Evolutionary conservation across 2,329 filamentous ascomycete genomes (phyloP), one percentile per base, ranked within the genome.

Genomic region (Didymella segeticola): DNA sequence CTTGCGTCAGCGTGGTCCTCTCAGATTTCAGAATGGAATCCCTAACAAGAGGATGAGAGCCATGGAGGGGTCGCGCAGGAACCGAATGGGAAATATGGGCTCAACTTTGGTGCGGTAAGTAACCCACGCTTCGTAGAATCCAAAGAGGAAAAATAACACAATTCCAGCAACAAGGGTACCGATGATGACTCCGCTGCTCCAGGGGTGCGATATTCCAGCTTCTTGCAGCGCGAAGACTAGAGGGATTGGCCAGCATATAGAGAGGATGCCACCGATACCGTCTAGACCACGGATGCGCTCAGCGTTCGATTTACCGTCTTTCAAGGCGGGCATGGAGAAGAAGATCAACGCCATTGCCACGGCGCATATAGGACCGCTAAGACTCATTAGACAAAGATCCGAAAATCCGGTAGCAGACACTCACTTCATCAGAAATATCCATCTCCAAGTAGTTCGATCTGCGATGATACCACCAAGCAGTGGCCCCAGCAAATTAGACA

Each of bases 401-500:
- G 9, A 17, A 42, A 9, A 17, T 7, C 1, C 5, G 4, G 1
- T 23, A 14, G 8, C n/a, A 7, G 6, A 4, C 4, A 43, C 31
- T 29, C 41, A 80, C 78, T 82, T 80, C 3, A 82, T 69, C 30
- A 75, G 74, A 56, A 81, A 81, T 2, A 81, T 77, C 79, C 79
- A 79, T 59, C 77, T 64, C 79, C 78, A 81, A 0, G 68, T 75
- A 0, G 72, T 69, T 10, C 72, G 58, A 38, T 76, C 71, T 7
- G 67, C 69, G 5, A 82, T 79, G 8, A 70, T 68, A 3, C 79
- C 79, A 1, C 79, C 79, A 0, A 81, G 61, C 8, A 81, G 53
- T 2, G 78, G 79, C 0, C 79, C 79, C 0, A 80, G 61, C 0
- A 78, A 65, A 36, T 75, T 77, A 8, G 73, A 71, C 11, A 81